Conservation (phyloP, 2,329 filamentous ascomycete genomes). For the Pyricularia pennisetigena region DNA sequence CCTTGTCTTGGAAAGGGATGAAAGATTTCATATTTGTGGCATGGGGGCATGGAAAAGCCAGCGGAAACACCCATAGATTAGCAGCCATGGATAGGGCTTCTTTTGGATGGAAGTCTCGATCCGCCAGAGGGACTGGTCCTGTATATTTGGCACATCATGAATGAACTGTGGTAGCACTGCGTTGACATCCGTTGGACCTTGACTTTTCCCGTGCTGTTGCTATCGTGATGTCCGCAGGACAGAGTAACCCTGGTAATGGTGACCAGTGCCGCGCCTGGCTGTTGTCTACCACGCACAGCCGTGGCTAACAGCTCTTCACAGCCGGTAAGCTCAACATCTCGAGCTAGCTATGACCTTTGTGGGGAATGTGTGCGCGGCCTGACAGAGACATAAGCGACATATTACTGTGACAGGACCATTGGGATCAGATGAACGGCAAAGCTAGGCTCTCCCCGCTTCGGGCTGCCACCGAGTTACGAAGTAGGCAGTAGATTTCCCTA, state of each 20-base stretch:
- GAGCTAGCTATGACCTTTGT: not conserved
- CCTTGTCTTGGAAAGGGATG: not conserved
- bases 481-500: not conserved
- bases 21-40: not conserved
- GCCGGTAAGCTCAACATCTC: not conserved
- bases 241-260: not conserved
- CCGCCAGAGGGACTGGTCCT: not conserved
- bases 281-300: not conserved
- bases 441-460: not conserved
- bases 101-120: not conserved
- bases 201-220: not conserved
- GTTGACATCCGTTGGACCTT: not conserved
- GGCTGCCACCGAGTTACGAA: not conserved
- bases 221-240: not conserved
- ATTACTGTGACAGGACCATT: not conserved
- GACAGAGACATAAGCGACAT: not conserved
- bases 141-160: conserved; percentile 1
- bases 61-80: not conserved
- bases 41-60: not conserved
- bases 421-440: not conserved
- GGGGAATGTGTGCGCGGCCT: not conserved
- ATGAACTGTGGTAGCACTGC: not conserved
- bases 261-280: not conserved
- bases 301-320: not conserved
- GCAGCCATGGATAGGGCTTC: not conserved